phyloP scores from a whole-genome alignment of 495 filamentous ascomycete species.

The Podospora tetraspora region DNA sequence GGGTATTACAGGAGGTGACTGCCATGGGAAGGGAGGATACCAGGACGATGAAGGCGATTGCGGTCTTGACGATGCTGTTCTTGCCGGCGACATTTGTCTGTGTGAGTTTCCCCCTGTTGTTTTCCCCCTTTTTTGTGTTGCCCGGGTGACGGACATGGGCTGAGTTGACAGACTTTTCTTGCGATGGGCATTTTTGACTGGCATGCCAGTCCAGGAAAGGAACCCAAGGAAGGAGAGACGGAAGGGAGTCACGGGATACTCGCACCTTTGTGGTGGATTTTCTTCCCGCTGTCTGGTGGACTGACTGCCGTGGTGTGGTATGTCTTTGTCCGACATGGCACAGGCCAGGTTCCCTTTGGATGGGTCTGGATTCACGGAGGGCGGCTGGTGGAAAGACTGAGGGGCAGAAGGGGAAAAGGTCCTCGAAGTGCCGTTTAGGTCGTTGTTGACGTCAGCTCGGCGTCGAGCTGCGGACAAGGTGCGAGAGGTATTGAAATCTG shows the following conservation, averaged over 20 bases:
- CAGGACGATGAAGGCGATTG: background rate
- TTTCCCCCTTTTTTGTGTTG: background rate
- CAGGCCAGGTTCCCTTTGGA: background rate
- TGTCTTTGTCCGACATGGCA: background rate
- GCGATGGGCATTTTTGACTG: background rate
- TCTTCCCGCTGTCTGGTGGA: background rate
- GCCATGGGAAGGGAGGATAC: background rate
- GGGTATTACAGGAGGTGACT: background rate
- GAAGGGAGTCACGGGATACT: background rate
- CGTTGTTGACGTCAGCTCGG: background rate
- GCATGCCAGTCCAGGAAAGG: background rate
- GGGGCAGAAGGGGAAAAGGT: background rate
- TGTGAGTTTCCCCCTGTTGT: background rate
- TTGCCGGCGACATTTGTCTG: background rate
- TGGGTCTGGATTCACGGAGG: background rate
- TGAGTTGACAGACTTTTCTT: background rate
- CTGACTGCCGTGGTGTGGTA: background rate
- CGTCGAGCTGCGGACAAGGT: background rate
- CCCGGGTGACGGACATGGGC: background rate
- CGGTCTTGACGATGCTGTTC: background rate
- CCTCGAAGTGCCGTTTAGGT: background rate
- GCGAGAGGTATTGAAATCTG: background rate
- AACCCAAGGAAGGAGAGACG: background rate
- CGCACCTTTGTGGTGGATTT: background rate
- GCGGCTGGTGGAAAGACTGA: background rate